These are phyloP conservation scores for Chalciporus pseudorubinellus DNA, from an alignment of 768 basidiomycete genomes.

Conservation along the genomic window DNA sequence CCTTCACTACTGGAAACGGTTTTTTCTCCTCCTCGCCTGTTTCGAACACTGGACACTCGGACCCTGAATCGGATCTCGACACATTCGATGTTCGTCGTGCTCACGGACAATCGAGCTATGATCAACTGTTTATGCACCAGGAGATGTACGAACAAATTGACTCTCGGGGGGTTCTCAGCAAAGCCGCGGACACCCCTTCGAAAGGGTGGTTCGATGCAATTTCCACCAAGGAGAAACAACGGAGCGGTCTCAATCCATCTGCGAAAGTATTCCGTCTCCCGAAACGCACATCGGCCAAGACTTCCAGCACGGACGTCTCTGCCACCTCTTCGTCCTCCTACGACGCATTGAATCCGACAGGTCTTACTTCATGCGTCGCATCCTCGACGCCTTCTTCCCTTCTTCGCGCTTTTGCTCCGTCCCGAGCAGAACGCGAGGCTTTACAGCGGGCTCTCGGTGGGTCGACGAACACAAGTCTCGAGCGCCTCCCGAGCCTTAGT, in stretches of 20 bases:
- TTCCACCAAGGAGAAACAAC: slow-evolving; percentile 46
- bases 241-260: slow-evolving; percentile 78
- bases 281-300: slow-evolving; percentile 19
- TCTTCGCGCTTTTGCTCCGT: slow-evolving; percentile 84
- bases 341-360: slow-evolving; percentile 62
- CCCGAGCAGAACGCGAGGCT: slow-evolving; percentile 82
- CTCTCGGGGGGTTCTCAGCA: slow-evolving; percentile 9
- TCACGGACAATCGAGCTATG: slow-evolving; percentile 14
- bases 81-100: slow-evolving; percentile 44
- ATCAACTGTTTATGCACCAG: slow-evolving; percentile 25
- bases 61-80: slow-evolving; percentile 39
- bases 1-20: slow-evolving; percentile 14
- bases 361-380: slow-evolving; percentile 39
- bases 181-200: slow-evolving; percentile 30
- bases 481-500: slow-evolving; percentile 74
- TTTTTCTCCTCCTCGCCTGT: slow-evolving; percentile 41
- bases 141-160: slow-evolving; percentile 27
- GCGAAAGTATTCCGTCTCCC: slow-evolving; percentile 77
- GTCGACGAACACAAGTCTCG: slow-evolving; percentile 71
- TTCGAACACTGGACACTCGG: slow-evolving; percentile 34
- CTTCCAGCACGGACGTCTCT: slow-evolving; percentile 11
- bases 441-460: slow-evolving; percentile 77
- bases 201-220: slow-evolving; percentile 51
- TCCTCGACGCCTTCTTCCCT: slow-evolving; percentile 48
- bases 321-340: slow-evolving; percentile 32